Conservation (phyloP, 2,329 filamentous ascomycete species). For the Ceratocystis ficicola region DNA sequence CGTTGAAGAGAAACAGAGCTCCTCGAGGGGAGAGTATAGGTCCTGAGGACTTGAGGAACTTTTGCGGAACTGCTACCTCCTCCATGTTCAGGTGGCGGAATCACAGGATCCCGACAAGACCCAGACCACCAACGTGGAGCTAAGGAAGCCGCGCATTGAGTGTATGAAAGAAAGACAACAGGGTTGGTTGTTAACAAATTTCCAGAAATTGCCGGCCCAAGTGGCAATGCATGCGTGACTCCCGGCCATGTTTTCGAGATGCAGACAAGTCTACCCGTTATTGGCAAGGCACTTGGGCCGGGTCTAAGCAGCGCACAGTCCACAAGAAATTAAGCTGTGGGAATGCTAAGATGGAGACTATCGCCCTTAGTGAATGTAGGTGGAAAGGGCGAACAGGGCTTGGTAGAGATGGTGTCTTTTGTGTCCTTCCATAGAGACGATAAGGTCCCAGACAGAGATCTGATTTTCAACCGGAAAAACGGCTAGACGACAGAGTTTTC, state of each 20-base stretch:
- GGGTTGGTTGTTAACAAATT: neutral
- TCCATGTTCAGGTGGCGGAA: neutral
- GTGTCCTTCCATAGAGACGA: neutral
- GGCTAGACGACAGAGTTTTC: neutral
- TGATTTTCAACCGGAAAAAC: neutral
- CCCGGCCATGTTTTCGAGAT: neutral
- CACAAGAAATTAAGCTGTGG: neutral
- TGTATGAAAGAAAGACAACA: neutral
- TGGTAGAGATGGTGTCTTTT: neutral
- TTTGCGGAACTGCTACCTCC: conserved; percentile 8
- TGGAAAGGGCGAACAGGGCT: neutral
- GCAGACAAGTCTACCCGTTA: conserved; percentile 10
- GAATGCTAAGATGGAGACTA: conserved; percentile 2
- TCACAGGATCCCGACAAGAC: neutral
- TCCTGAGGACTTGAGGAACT: neutral
- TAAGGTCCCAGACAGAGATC: neutral
- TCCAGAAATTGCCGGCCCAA: neutral
- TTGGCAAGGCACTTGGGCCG: conserved; percentile 4
- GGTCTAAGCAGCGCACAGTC: neutral
- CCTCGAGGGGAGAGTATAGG: neutral
- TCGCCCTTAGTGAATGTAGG: neutral
- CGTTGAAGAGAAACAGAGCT: neutral
- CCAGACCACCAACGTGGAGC: neutral
- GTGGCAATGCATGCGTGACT: conserved; percentile 1
- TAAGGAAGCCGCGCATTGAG: too few relatives aligned